Conservation (phyloP, 768 basidiomycete genomes). For the Chlorophyllum brunneum region DNA sequence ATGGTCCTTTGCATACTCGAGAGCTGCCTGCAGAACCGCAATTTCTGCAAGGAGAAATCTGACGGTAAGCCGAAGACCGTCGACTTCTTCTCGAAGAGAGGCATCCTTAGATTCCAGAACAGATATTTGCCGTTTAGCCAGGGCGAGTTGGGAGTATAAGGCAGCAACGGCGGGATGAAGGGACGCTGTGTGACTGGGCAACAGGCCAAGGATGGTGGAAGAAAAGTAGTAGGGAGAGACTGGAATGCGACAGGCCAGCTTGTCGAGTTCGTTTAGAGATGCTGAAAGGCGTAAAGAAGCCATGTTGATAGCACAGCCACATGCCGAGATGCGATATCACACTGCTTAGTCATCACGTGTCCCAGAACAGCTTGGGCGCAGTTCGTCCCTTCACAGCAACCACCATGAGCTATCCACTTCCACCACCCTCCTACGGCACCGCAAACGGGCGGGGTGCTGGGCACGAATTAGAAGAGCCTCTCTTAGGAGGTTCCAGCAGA, state of each 20-base stretch:
- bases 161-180: not conserved
- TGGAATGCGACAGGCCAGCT: constrained; percentile 2
- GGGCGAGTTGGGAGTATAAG: not conserved
- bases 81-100: not conserved
- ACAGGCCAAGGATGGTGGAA: not conserved
- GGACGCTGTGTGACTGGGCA: not conserved
- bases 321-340: not conserved
- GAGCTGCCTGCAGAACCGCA: not conserved
- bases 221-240: not conserved
- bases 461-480: constrained; percentile 44
- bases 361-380: not conserved
- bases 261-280: not conserved
- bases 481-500: constrained; percentile 50
- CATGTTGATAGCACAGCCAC: constrained; percentile 2
- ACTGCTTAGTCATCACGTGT: constrained; percentile 9
- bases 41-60: not conserved
- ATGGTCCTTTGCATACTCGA: not conserved
- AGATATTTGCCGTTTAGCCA: constrained; percentile 2
- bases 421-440: constrained; percentile 60
- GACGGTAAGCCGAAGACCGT: not conserved
- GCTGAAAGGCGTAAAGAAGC: constrained; percentile 3
- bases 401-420: constrained; percentile 59
- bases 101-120: constrained; percentile 3
- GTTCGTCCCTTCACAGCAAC: constrained; percentile 17
- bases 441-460: constrained; percentile 29